Percentiles rank a stretch among this genome's conserved stretches.
Evolutionary conservation across 2,329 filamentous ascomycete genomes (phyloP).

Genomic region (Fonsecaea monophora): DNA sequence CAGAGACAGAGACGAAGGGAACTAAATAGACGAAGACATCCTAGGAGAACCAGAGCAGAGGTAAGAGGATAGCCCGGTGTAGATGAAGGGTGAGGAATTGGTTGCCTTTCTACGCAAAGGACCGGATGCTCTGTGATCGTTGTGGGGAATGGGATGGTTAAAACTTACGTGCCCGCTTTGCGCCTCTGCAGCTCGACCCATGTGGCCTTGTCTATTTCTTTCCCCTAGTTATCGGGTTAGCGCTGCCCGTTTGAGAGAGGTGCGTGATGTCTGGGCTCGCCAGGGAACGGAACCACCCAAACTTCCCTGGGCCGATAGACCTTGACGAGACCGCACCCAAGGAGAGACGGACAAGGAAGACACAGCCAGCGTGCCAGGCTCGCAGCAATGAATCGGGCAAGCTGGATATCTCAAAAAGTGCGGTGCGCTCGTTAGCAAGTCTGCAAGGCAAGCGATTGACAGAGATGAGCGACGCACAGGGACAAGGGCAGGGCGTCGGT

Average conservation of each 20-base stretch:
- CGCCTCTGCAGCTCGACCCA: slow-evolving; percentile 32
- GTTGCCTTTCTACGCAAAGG: slow-evolving; percentile 28
- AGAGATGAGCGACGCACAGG: slow-evolving; percentile 20
- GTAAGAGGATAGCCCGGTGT: slow-evolving; percentile 23
- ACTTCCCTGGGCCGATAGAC: slow-evolving; percentile 12
- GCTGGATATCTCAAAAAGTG: slow-evolving; percentile 17
- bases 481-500: slow-evolving; percentile 7
- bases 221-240: slow-evolving; percentile 27
- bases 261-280: slow-evolving; percentile 32
- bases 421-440: slow-evolving; percentile 6
- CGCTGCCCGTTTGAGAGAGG: slow-evolving; percentile 32
- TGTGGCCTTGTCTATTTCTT: slow-evolving; percentile 30
- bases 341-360: slow-evolving; percentile 1
- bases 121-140: slow-evolving; percentile 16
- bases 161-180: slow-evolving; percentile 22
- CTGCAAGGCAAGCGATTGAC: slow-evolving; percentile 34
- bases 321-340: slow-evolving; percentile 9
- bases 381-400: slow-evolving; percentile 17
- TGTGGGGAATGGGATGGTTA: slow-evolving; percentile 14
- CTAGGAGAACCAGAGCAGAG: slow-evolving; percentile 21
- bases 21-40: slow-evolving; percentile 34
- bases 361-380: slow-evolving; percentile 26
- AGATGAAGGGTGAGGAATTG: slow-evolving; percentile 28
- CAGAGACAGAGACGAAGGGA: slow-evolving; percentile 20
- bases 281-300: slow-evolving; percentile 18